Base-by-base conservation (phyloP, 75 land plant species). In the Sequoia sempervirens region DNA sequence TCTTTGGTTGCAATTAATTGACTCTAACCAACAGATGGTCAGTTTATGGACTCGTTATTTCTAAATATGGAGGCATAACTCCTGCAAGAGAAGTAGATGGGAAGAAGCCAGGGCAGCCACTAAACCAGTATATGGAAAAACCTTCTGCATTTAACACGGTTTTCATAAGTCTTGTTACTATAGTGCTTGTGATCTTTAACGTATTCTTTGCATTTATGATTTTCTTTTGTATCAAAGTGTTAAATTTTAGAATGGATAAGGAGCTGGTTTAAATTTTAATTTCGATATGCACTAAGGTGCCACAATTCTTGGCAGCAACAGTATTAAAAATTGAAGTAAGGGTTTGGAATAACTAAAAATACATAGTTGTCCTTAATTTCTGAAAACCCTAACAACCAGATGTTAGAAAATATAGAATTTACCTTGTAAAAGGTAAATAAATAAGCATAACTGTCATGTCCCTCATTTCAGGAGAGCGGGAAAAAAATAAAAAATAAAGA, bases 161-260 rank as follows among this genome's bases (percentile, higher is more conserved):
- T 82, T 89, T 93, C 81, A 37, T 93, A 81, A 90, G 89, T 50
- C 80, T 87, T 12, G 90, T 88, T 4, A 86, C 86, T 3, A 84
- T 28, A 15, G 83, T 86, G 87, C 86, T 82, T 18, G 80, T 88
- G 7, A 86, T 81, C 5, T 91, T 91, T 54, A 54, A 87, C 0
- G 61, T 85, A 23, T 88, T 91, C 53, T 91, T 93, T 82, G 89
- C 93, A 8, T 79, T 84, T 53, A 80, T 91, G 11, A 89, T 93
- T 82, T 91, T 81, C 3, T 83, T 87, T 50, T 66, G 87, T 53
- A 91, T 89, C 38, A 89, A 91, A 87, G 64, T 75, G 40, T 87
- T 97, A 79, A 95, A 93, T 85, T 97, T 97, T 91, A 92, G 72
- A 90, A 80, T 81, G 84, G 96, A 74, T 92, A 75, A 40, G 43